phyloP scores from a whole-genome alignment of 345 rosid species.

The Ceriops zippeliana region DNA sequence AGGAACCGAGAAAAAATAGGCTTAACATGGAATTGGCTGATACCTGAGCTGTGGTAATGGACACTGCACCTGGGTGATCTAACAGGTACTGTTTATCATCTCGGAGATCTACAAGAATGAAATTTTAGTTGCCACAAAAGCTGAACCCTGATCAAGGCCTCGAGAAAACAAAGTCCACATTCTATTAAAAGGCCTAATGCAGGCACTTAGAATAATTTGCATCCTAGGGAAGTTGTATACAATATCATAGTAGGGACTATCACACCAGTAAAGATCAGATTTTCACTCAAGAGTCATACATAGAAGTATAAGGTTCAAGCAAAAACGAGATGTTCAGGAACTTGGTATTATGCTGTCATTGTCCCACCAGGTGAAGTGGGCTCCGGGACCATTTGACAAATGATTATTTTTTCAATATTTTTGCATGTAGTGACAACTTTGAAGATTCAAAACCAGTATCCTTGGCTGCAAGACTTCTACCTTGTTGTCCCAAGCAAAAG shows the following conservation, averaged over 20 bases:
- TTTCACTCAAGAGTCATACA: not conserved
- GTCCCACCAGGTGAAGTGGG: no score
- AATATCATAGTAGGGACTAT: not conserved
- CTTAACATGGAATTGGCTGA: slow-evolving; percentile 7
- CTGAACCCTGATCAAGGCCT: not conserved
- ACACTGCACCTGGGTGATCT: slow-evolving; percentile 76
- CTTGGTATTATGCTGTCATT: no score
- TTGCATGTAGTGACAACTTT: no score
- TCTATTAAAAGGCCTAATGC: not conserved
- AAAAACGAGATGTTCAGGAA: no score
- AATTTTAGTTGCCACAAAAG: slow-evolving; percentile 6
- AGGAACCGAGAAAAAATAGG: not conserved
- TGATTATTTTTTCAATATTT: no score
- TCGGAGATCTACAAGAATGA: slow-evolving; percentile 58
- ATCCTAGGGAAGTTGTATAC: not conserved
- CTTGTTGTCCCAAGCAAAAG: no score
- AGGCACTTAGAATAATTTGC: not conserved
- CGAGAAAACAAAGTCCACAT: not conserved
- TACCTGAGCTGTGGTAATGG: slow-evolving; percentile 75
- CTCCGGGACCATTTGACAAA: no score
- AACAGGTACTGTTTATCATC: slow-evolving; percentile 65
- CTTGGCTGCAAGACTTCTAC: no score
- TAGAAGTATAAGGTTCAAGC: no score
- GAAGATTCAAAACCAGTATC: no score
- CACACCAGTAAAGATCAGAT: not conserved